A percentile compares a stretch with the other conserved stretches of the same genome.
These are phyloP conservation scores for Pseudocercospora musae DNA, from an alignment of 2,329 filamentous ascomycete genomes.

Conservation along the genomic window DNA sequence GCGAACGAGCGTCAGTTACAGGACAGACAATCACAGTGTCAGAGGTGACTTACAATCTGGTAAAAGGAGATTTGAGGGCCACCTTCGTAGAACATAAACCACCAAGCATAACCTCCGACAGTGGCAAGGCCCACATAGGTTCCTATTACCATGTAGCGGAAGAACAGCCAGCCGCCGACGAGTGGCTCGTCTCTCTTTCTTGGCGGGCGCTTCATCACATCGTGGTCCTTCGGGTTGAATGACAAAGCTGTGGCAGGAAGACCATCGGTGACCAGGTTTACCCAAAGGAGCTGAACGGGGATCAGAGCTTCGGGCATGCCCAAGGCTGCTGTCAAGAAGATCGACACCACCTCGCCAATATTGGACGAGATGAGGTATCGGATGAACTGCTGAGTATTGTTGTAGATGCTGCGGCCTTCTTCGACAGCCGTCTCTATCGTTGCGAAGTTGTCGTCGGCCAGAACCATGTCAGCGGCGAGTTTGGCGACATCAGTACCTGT, in stretches of 20 bases:
- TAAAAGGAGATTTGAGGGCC: constrained; percentile 90
- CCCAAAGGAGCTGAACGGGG: constrained; percentile 96
- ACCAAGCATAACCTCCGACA: constrained; percentile 98
- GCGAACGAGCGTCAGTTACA: constrained; percentile 13
- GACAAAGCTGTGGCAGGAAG: constrained; percentile 92
- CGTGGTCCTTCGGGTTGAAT: constrained; percentile 97
- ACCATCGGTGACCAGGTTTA: constrained; percentile 96
- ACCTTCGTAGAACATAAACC: constrained; percentile 93
- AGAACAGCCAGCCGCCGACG: constrained; percentile 93
- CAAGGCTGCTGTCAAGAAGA: constrained; percentile 92
- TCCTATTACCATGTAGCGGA: constrained; percentile 94
- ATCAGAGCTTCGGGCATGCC: constrained; percentile 98
- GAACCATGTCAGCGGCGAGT: constrained; percentile 95
- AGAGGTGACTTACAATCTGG: constrained; percentile 60
- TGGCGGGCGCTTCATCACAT: constrained; percentile 91
- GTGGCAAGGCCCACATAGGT: constrained; percentile 93
- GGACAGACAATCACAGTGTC: background rate
- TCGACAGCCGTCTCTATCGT: constrained; percentile 96
- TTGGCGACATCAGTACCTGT: constrained; percentile 96
- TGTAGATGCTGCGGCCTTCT: constrained; percentile 97
- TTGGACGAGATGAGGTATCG: constrained; percentile 98
- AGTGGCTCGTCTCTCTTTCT: constrained; percentile 89
- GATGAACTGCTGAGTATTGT: constrained; percentile 99
- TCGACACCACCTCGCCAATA: constrained; percentile 97
- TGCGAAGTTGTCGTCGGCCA: constrained; percentile 97